Percentiles rank a stretch among this genome's conserved stretches.
Evolutionary conservation across 108 stramenopile species (phyloP).

Genomic region (Bacterosira constricta): DNA sequence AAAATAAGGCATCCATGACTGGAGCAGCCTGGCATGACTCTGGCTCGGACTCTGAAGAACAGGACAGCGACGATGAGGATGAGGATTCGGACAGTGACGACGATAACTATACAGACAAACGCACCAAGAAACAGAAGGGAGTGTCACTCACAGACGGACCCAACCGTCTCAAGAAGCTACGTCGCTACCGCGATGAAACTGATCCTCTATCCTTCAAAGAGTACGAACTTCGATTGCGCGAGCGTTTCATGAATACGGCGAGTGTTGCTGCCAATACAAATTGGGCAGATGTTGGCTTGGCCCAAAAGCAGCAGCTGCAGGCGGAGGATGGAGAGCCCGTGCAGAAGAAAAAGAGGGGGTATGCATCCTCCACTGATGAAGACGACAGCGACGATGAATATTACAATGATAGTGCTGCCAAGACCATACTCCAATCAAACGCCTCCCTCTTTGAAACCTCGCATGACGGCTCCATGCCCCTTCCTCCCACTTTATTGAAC

Average conservation of each 20-base stretch:
- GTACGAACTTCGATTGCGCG: conserved; percentile 70
- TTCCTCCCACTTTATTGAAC: conserved; percentile 67
- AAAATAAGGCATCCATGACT: conserved; percentile 13
- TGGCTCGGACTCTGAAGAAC: background rate
- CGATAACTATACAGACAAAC: conserved; percentile 8
- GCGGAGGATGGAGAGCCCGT: conserved; percentile 7
- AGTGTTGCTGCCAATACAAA: conserved; percentile 65
- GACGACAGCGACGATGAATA: conserved; percentile 53
- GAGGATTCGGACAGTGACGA: conserved; percentile 29
- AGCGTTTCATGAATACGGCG: conserved; percentile 68
- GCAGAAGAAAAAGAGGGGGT: conserved; percentile 24
- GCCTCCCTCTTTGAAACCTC: conserved; percentile 36
- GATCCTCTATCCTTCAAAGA: conserved; percentile 61
- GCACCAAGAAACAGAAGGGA: conserved; percentile 17
- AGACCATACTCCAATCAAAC: conserved; percentile 42
- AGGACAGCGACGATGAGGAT: conserved; percentile 7
- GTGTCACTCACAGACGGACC: conserved; percentile 44
- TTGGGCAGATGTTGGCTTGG: conserved; percentile 61
- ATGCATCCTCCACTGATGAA: conserved; percentile 24
- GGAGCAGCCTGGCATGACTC: conserved; percentile 47
- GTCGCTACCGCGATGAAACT: conserved; percentile 53
- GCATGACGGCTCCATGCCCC: conserved; percentile 26
- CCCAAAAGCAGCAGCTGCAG: background rate
- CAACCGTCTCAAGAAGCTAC: conserved; percentile 72
- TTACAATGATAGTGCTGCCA: conserved; percentile 11